A percentile compares a stretch with the other conserved stretches of the same genome.
phyloP scores from a whole-genome alignment of 176 grass and related monocot species.

The Musa itinerans region DNA sequence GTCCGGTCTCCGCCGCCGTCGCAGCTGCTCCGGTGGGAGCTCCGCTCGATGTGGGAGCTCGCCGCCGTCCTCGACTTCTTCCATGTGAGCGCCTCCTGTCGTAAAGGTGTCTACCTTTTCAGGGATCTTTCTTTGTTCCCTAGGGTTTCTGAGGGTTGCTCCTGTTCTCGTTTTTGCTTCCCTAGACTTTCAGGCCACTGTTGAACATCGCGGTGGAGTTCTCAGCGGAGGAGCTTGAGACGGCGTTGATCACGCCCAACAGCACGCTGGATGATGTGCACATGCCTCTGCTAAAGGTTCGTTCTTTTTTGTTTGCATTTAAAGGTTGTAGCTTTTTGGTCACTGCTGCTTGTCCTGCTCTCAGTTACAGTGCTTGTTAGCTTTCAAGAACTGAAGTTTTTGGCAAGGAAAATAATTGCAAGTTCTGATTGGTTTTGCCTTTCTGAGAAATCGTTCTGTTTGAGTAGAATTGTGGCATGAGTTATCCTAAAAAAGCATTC shows the following conservation, averaged over 20 bases:
- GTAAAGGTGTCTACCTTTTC: not conserved
- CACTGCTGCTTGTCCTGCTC: not conserved
- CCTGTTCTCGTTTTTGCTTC: not conserved
- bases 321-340: not conserved
- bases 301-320: not conserved
- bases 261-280: conserved; percentile 16
- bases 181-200: conserved; percentile 16
- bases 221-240: conserved; percentile 24
- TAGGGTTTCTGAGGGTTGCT: conserved; percentile 11
- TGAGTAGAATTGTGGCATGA: no score
- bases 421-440: not conserved
- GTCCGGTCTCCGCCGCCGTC: conserved; percentile 1
- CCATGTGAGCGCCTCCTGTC: conserved; percentile 6
- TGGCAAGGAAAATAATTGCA: not conserved
- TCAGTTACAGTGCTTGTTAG: not conserved
- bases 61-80: conserved; percentile 20
- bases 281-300: conserved; percentile 23
- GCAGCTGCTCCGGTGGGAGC: not conserved
- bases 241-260: conserved; percentile 19
- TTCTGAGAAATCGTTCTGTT: not conserved
- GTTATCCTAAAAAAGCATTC: not conserved
- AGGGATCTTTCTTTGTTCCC: not conserved
- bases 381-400: not conserved
- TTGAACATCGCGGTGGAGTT: conserved; percentile 21
- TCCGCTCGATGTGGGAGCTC: conserved; percentile 23